Conservation (phyloP, 257 asterid genomes). For the Paraleonurus japonicus region DNA sequence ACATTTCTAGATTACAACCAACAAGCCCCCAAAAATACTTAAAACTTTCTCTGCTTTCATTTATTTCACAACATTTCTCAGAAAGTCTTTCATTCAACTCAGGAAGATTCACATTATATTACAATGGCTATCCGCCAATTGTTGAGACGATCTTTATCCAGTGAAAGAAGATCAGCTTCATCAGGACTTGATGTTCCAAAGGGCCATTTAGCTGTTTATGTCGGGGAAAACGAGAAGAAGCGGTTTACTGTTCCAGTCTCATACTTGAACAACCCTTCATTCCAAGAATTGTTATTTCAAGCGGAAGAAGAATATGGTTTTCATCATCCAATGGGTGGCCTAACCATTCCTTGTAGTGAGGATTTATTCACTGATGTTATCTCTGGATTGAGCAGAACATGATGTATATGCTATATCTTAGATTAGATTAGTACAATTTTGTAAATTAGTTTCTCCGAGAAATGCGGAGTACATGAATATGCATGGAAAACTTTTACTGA, state of each 20-base stretch:
- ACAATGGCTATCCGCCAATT: conserved; percentile 31
- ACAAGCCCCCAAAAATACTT: conserved; percentile 2
- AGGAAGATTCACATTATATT: neutral
- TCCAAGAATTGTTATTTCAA: conserved; percentile 33
- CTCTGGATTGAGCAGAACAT: conserved; percentile 9
- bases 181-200: conserved; percentile 35
- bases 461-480: neutral
- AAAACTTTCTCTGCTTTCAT: conserved; percentile 4
- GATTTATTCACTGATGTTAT: conserved; percentile 24
- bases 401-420: neutral
- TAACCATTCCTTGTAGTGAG: conserved; percentile 32
- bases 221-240: conserved; percentile 34
- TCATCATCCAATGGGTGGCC: conserved; percentile 41
- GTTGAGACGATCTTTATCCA: conserved; percentile 30
- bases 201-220: conserved; percentile 42
- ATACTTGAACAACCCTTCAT: conserved; percentile 35
- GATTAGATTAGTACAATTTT: conserved; percentile 6
- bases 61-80: neutral
- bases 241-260: conserved; percentile 36
- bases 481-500: neutral
- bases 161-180: conserved; percentile 19
- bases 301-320: conserved; percentile 36
- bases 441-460: neutral
- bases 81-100: neutral
- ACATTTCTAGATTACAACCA: conserved; percentile 2